Conservation (phyloP, 2,329 filamentous ascomycete genomes). For the Neospermospora avenae region DNA sequence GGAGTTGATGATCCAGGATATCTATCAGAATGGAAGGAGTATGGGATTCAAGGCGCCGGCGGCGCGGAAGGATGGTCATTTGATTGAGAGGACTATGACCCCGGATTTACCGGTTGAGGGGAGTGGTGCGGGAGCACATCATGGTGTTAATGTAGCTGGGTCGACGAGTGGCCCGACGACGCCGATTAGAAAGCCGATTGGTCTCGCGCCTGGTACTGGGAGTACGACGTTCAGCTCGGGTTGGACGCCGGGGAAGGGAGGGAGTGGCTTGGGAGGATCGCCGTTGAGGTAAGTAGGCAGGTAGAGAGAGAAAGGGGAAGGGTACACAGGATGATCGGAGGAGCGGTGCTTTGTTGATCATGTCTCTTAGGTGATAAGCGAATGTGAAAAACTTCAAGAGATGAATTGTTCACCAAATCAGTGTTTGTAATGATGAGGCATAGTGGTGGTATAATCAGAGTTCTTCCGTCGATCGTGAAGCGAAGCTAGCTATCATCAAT, state of each 20-base stretch:
- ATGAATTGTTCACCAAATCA: neutral
- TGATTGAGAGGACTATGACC: conserved; percentile 49
- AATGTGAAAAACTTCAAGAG: neutral
- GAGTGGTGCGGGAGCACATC: conserved; percentile 32
- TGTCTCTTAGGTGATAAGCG: neutral
- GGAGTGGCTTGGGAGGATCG: conserved; percentile 29
- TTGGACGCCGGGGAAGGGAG: conserved; percentile 48
- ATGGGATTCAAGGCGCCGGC: conserved; percentile 54
- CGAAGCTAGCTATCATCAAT: neutral
- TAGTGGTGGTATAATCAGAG: neutral
- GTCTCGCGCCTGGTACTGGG: conserved; percentile 34
- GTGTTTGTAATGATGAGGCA: neutral
- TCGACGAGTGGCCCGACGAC: conserved; percentile 42
- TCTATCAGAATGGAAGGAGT: conserved; percentile 66
- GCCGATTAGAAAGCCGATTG: conserved; percentile 42
- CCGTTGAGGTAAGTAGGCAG: conserved; percentile 18
- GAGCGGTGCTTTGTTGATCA: neutral
- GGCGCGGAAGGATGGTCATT: conserved; percentile 44
- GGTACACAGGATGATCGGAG: neutral
- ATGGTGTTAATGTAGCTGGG: neutral
- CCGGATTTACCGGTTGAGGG: conserved; percentile 45
- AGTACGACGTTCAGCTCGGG: conserved; percentile 38
- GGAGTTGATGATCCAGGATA: conserved; percentile 79
- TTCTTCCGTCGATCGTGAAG: neutral
- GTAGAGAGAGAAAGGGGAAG: neutral